Evolutionary conservation across 192 early-diverging fungal genomes (phyloP).

Genomic region (Piromyces sp.): DNA sequence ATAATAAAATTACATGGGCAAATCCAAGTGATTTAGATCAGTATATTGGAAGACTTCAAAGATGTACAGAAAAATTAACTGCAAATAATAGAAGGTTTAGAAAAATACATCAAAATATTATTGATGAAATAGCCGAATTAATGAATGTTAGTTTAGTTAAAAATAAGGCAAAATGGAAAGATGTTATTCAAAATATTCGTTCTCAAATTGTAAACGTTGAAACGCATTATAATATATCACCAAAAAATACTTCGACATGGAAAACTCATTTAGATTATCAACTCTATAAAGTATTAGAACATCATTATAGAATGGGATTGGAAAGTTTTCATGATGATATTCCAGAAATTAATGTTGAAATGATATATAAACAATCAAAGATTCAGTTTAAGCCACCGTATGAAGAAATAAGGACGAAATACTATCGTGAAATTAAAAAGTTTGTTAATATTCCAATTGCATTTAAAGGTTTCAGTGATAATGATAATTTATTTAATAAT

Average conservation of each 20-base stretch:
- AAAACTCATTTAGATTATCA: conserved; percentile 35
- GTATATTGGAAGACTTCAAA: conserved; percentile 24
- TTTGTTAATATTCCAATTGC: conserved; percentile 32
- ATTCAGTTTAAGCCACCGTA: conserved; percentile 30
- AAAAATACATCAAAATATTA: conserved; percentile 19
- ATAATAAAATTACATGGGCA: conserved; percentile 17
- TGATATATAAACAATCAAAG: conserved; percentile 31
- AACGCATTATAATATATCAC: conserved; percentile 13
- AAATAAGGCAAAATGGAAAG: conserved; percentile 34
- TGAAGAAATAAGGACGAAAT: conserved; percentile 44
- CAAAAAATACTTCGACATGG: conserved; percentile 22
- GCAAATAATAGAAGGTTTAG: conserved; percentile 22
- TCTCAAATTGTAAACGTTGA: conserved; percentile 7
- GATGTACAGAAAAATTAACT: conserved; percentile 19
- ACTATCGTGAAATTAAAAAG: conserved; percentile 43
- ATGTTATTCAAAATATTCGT: conserved; percentile 19
- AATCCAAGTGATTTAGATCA: conserved; percentile 17
- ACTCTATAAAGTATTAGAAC: conserved; percentile 35
- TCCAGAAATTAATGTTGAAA: conserved; percentile 35
- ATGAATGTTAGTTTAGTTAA: conserved; percentile 23
- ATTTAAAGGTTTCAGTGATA: conserved; percentile 19
- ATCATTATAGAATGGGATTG: conserved; percentile 27
- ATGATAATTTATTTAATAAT: conserved; percentile 18
- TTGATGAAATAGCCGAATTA: conserved; percentile 16
- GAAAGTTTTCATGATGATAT: conserved; percentile 23